A percentile compares a stretch with the other conserved stretches of the same genome.
These are phyloP conservation scores for Zelopaecilomyces penicillatus DNA, from an alignment of 2,329 filamentous ascomycete genomes.

Conservation along the genomic window DNA sequence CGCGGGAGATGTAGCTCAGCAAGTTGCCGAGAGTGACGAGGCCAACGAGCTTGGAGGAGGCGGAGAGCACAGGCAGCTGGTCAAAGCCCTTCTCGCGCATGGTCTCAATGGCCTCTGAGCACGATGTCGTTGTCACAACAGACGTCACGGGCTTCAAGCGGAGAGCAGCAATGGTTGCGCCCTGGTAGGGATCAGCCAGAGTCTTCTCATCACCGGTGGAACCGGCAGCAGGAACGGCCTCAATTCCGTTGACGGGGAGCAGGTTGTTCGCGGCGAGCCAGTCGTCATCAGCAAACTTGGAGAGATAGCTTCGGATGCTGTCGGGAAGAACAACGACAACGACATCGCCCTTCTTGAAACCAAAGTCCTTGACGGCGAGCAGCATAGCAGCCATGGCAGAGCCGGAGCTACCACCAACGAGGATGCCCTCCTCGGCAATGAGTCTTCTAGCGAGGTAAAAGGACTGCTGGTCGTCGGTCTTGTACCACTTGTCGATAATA, in stretches of 20 bases:
- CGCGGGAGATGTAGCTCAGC: constrained; percentile 79
- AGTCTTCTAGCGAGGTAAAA: constrained; percentile 84
- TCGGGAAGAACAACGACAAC: constrained; percentile 90
- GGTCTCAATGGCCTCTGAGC: constrained; percentile 85
- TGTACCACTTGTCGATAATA: constrained; percentile 90
- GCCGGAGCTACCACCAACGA: constrained; percentile 89
- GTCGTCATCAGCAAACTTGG: constrained; percentile 98
- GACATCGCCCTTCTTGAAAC: constrained; percentile 73
- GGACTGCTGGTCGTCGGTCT: constrained; percentile 87
- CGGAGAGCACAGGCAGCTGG: constrained; percentile 80
- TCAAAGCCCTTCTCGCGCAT: constrained; percentile 99
- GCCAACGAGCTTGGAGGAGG: constrained; percentile 68
- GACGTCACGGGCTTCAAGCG: constrained; percentile 92
- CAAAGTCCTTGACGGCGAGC: constrained; percentile 65
- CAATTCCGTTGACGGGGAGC: constrained; percentile 50
- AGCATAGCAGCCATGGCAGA: constrained; percentile 81
- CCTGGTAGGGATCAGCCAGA: constrained; percentile 60
- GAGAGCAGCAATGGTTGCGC: constrained; percentile 72
- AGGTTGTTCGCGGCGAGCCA: constrained; percentile 97
- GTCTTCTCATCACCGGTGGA: constrained; percentile 28
- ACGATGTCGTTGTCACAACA: constrained; percentile 60
- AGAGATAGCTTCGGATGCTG: constrained; percentile 93
- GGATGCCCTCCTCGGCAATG: constrained; percentile 87
- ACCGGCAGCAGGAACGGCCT: constrained; percentile 37
- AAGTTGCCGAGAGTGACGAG: constrained; percentile 93